Conservation (phyloP, 169 alveolate species). For the Cryptosporidium parvum region DNA sequence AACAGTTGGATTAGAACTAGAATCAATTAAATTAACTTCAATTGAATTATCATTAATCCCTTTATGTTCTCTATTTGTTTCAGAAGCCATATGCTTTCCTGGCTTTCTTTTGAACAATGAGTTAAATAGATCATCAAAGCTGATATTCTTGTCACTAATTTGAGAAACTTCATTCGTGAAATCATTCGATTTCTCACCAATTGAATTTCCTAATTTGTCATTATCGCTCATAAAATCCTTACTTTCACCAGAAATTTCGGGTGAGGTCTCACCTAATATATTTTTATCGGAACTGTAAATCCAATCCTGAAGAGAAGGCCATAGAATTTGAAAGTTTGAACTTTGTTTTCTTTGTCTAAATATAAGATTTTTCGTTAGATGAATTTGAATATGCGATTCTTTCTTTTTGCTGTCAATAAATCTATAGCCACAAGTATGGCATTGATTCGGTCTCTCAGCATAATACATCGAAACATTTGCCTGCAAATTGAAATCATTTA, state of each 20-base stretch:
- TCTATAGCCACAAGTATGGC: conserved; percentile 71
- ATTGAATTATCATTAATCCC: neutral
- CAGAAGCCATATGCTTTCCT: neutral
- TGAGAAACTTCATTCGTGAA: conserved; percentile 27
- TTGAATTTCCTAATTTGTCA: conserved; percentile 5
- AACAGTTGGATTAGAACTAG: neutral
- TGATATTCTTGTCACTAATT: neutral
- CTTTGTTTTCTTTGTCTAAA: conserved; percentile 63
- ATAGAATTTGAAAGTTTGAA: conserved; percentile 31
- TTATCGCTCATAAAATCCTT: conserved; percentile 15
- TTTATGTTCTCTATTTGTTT: neutral
- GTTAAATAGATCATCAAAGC: conserved; percentile 33
- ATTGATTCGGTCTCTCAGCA: conserved; percentile 66
- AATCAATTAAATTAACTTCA: neutral
- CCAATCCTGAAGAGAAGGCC: conserved; percentile 71
- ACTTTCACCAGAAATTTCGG: conserved; percentile 10
- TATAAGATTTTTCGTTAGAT: conserved; percentile 60
- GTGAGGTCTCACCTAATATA: neutral
- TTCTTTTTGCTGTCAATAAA: conserved; percentile 65
- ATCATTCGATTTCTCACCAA: neutral
- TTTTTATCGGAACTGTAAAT: conserved; percentile 32
- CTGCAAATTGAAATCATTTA: conserved; percentile 60
- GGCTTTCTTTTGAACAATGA: neutral
- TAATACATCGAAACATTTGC: conserved; percentile 51
- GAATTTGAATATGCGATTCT: conserved; percentile 70